phyloP scores from a whole-genome alignment of 352 stramenopile species.

The Pythium biforme region DNA sequence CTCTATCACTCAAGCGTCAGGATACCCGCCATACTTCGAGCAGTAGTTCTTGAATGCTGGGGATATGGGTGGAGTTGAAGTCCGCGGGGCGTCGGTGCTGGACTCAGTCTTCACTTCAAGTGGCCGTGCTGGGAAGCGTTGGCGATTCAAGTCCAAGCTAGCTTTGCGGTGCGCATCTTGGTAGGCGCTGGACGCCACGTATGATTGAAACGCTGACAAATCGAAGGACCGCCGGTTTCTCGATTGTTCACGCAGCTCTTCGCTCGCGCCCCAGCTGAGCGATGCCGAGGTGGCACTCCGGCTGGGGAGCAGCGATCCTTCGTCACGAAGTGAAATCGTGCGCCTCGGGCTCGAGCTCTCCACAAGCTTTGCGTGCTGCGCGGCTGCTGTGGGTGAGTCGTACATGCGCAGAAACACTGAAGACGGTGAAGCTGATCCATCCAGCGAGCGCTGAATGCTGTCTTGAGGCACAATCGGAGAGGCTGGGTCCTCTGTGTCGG shows the following conservation, averaged over 20 bases:
- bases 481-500: conserved; percentile 28
- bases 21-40: conserved; percentile 86
- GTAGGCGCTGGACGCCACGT: background rate
- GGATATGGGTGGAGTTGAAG: conserved; percentile 22
- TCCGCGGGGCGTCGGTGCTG: background rate
- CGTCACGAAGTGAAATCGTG: background rate
- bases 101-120: background rate
- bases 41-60: conserved; percentile 76
- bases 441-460: background rate
- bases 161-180: conserved; percentile 11
- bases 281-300: conserved; percentile 1
- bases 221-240: conserved; percentile 38
- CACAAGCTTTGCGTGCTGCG: conserved; percentile 30
- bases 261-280: background rate
- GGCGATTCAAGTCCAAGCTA: conserved; percentile 7
- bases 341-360: conserved; percentile 16
- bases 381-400: conserved; percentile 52
- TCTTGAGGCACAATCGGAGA: conserved; percentile 4
- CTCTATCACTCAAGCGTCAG: conserved; percentile 33
- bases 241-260: conserved; percentile 11
- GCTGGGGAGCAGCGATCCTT: conserved; percentile 2
- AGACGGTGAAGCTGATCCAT: conserved; percentile 32
- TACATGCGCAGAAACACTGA: conserved; percentile 71
- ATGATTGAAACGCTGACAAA: conserved; percentile 24
- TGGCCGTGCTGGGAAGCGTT: conserved; percentile 1